A percentile compares a stretch with the other conserved stretches of the same genome.
phyloP scores from a whole-genome alignment of 2,329 filamentous ascomycete genomes.

The Harringtonia aguacate region DNA sequence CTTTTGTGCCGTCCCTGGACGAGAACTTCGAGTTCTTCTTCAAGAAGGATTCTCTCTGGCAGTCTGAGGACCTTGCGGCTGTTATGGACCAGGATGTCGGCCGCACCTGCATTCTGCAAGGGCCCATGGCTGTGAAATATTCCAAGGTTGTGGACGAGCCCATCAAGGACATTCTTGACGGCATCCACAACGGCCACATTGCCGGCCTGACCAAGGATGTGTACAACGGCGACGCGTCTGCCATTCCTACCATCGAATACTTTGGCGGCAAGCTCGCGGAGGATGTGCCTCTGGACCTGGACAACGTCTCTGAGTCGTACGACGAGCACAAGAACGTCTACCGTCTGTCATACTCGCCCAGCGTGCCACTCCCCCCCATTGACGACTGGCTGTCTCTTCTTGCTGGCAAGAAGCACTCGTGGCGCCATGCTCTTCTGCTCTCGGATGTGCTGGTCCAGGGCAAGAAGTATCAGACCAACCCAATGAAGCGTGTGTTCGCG shows the following conservation, averaged over 20 bases:
- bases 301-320: constrained; percentile 69
- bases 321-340: constrained; percentile 74
- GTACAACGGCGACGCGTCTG: constrained; percentile 61
- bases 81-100: constrained; percentile 95
- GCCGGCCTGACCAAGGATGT: constrained; percentile 65
- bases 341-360: constrained; percentile 66
- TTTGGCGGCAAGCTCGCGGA: constrained; percentile 84
- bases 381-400: constrained; percentile 84
- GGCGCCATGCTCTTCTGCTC: constrained; percentile 90
- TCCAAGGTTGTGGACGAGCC: constrained; percentile 87
- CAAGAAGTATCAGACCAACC: constrained; percentile 95
- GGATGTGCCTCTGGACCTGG: constrained; percentile 65
- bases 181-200: constrained; percentile 84
- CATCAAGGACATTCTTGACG: constrained; percentile 86
- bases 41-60: constrained; percentile 99
- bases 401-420: constrained; percentile 76
- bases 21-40: constrained; percentile 99
- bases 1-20: constrained; percentile 90
- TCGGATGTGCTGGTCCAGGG: constrained; percentile 92
- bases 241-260: constrained; percentile 83
- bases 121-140: constrained; percentile 84
- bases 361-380: constrained; percentile 61
- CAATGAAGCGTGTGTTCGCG: constrained; percentile 81
- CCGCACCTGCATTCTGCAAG: constrained; percentile 91
- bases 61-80: constrained; percentile 93